Evolutionary conservation across 2,329 filamentous ascomycete species (phyloP), one percentile per base, ranked within the genome.

Genomic region (Cadophora sp.): DNA sequence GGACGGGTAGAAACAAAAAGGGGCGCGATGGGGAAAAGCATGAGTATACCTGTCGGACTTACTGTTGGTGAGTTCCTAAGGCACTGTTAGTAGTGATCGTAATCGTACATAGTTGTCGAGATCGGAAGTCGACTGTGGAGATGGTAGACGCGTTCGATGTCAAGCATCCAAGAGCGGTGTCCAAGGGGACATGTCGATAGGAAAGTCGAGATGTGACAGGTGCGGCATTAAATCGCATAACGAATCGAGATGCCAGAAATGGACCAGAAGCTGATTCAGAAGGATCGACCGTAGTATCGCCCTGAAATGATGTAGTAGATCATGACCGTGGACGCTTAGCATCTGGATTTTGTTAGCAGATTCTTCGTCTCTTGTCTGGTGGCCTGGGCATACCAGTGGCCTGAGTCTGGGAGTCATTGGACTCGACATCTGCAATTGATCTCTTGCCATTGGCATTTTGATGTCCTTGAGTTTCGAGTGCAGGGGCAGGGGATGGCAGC

Each of bases 301-400:
- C 48, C 29, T n/a, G 22, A 19, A 24, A 53, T 14, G 31, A 40
- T 24, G 19, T 26, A 19, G 53, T 12, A 68, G 40, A 31, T 75
- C 65, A 78, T 65, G 77, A 75, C 62, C 75, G 71, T 56, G 70
- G 68, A 62, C 77, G 77, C 70, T 79, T 79, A 55, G 72, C 70
- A 72, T 76, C 77, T 79, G 51, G 14, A 40, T n/a, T 59, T 31
- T 7, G 55, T 77, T 69, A 77, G 73, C 50, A 62, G 27, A 60
- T 16, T 3, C 29, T 34, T 50, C 37, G 37, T 56, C 22, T 62
- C 22, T 31, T 40, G 43, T 50, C 40, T n/a, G 29, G 9, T n/a
- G 9, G n/a, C 26, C n/a, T 14, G 37, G 48, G 68, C 73, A 61
- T 53, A 78, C 76, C 74, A 56, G 73, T 74, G 62, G 56, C 67